Conservation (phyloP, 2,329 filamentous ascomycete species). For the Aspergillus calidoustus region DNA sequence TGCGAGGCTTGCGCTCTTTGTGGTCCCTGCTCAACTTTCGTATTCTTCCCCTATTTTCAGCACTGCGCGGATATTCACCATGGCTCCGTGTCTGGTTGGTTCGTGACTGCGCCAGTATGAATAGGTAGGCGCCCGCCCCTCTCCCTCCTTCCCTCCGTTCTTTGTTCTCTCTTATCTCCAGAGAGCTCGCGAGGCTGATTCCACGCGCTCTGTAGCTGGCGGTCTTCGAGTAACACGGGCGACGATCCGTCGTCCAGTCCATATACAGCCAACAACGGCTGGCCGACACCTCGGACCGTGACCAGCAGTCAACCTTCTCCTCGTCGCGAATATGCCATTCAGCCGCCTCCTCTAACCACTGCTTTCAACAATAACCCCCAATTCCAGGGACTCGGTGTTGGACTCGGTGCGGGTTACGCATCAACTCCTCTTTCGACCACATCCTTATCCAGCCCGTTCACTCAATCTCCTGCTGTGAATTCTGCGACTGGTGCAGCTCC, state of each 20-base stretch:
- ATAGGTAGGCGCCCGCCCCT: constrained; percentile 40
- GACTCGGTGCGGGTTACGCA: constrained; percentile 32
- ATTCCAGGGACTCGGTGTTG: constrained; percentile 39
- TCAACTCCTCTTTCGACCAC: constrained; percentile 49
- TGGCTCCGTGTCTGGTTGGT: constrained; percentile 34
- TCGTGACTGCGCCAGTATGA: constrained; percentile 42
- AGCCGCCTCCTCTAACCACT: constrained; percentile 50
- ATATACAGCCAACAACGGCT: constrained; percentile 34
- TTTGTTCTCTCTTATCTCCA: constrained; percentile 9
- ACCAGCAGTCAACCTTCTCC: constrained; percentile 42
- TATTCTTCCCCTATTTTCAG: constrained; percentile 19
- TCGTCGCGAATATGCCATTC: constrained; percentile 48
- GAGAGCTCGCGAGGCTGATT: constrained; percentile 29
- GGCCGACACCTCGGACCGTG: constrained; percentile 35
- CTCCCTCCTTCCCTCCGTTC: constrained; percentile 16
- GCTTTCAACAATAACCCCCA: constrained; percentile 43
- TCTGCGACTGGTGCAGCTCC: constrained; percentile 43
- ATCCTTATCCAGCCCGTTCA: constrained; percentile 51
- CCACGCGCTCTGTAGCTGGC: constrained; percentile 34
- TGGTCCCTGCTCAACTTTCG: constrained; percentile 18
- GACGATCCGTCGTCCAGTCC: constrained; percentile 37
- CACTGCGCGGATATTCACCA: constrained; percentile 27
- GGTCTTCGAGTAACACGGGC: constrained; percentile 36
- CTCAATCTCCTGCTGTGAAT: constrained; percentile 43
- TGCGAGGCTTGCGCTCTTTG: constrained; percentile 22